A percentile compares a stretch with the other conserved stretches of the same genome.
phyloP scores from a whole-genome alignment of 345 rosid species.

The Excoecaria cochinchinensis region DNA sequence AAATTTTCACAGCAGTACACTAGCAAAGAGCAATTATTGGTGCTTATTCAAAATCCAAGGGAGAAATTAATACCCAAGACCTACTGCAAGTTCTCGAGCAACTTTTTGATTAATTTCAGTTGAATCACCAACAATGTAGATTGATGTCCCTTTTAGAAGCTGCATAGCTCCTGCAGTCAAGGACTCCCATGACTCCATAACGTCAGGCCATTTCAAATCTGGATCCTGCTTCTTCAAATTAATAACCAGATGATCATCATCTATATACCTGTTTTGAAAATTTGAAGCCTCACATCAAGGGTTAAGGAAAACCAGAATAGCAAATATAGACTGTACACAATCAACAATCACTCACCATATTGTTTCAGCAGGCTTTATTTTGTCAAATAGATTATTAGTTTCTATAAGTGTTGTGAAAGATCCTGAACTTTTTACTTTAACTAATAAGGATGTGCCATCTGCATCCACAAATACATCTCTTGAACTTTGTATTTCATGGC shows the following conservation, averaged over 20 bases:
- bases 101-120: slow-evolving; percentile 78
- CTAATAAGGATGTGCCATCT: slow-evolving; percentile 55
- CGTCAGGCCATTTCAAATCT: slow-evolving; percentile 82
- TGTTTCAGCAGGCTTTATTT: slow-evolving; percentile 72
- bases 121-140: slow-evolving; percentile 69
- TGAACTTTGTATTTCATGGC: slow-evolving; percentile 40
- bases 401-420: slow-evolving; percentile 52
- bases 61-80: slow-evolving; percentile 59
- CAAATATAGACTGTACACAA: background rate
- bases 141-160: slow-evolving; percentile 78
- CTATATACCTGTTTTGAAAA: slow-evolving; percentile 59
- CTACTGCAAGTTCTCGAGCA: slow-evolving; percentile 73
- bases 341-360: slow-evolving; percentile 56
- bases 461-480: slow-evolving; percentile 79
- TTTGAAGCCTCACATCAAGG: background rate
- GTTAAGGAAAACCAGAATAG: background rate
- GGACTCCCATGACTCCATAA: slow-evolving; percentile 90
- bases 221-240: slow-evolving; percentile 85
- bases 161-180: slow-evolving; percentile 70
- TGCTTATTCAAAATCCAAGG: background rate
- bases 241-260: slow-evolving; percentile 74
- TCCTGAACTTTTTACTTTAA: slow-evolving; percentile 50
- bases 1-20: background rate
- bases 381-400: slow-evolving; percentile 64
- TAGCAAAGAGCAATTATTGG: background rate